Evolutionary conservation across 306 rosid genomes (phyloP).

Genomic region (Prunus kanzakura): DNA sequence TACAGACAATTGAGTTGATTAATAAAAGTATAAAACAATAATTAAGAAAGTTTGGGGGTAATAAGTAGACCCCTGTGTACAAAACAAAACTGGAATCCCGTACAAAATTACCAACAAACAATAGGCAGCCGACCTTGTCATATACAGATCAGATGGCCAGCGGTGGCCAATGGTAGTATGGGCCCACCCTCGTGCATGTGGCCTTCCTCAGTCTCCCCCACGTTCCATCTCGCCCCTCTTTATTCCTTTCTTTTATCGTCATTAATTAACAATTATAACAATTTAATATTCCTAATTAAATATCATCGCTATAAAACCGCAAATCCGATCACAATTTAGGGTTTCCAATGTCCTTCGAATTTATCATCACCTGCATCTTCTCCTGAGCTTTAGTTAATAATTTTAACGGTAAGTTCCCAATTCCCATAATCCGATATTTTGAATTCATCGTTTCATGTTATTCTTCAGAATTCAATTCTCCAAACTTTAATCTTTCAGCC

Average conservation of each 20-base stretch:
- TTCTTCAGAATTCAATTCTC: not conserved
- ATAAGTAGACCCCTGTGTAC: not conserved
- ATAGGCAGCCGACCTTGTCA: not conserved
- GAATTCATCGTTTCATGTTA: not conserved
- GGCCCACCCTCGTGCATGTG: slow-evolving; percentile 20
- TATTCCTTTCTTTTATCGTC: not conserved
- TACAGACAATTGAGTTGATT: no score
- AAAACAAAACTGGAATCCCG: not conserved
- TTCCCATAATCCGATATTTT: not conserved
- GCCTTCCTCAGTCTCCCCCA: slow-evolving; percentile 17
- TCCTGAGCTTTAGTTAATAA: slow-evolving; percentile 32
- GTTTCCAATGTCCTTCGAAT: slow-evolving; percentile 35
- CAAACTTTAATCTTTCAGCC: not conserved
- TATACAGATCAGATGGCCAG: slow-evolving; percentile 3
- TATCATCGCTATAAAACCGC: slow-evolving; percentile 14
- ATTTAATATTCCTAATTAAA: not conserved
- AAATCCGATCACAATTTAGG: slow-evolving; percentile 44
- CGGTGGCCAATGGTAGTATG: slow-evolving; percentile 9
- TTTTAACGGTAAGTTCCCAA: slow-evolving; percentile 30
- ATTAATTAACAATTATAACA: not conserved
- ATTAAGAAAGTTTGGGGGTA: not conserved
- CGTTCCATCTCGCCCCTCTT: not conserved
- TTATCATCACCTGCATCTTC: not conserved
- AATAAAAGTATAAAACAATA: no score
- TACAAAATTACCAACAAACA: not conserved